A percentile compares a stretch with the other conserved stretches of the same genome.
These are phyloP conservation scores for Prunus padus DNA, from an alignment of 306 rosid species.

Conservation along the genomic window DNA sequence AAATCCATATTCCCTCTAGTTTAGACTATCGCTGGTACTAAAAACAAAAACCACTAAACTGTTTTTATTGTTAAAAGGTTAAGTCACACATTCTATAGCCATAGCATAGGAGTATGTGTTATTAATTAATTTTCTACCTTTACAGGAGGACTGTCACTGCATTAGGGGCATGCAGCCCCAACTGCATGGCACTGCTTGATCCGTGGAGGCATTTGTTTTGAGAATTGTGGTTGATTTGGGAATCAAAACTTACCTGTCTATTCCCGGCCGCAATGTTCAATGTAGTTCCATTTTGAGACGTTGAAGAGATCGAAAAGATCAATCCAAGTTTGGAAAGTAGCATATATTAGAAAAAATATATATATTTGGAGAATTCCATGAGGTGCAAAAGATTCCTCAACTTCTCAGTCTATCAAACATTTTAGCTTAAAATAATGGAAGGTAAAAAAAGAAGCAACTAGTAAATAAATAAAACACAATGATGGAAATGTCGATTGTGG, in stretches of 20 bases:
- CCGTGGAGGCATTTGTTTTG: background rate
- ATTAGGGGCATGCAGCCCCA: background rate
- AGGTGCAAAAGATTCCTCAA: background rate
- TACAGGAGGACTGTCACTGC: background rate
- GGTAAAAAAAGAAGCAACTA: background rate
- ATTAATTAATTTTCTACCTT: too few relatives aligned
- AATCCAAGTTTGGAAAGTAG: background rate
- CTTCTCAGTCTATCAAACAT: conserved; percentile 6
- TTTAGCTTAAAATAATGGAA: background rate
- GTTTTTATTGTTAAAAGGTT: too few relatives aligned
- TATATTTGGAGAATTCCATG: background rate
- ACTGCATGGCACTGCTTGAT: conserved; percentile 3
- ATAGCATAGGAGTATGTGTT: too few relatives aligned
- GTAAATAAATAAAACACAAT: background rate
- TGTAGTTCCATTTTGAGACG: background rate
- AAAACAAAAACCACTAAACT: too few relatives aligned
- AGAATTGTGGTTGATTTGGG: conserved; percentile 4
- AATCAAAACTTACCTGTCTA: conserved; percentile 2
- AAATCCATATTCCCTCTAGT: too few relatives aligned
- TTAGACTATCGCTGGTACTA: too few relatives aligned
- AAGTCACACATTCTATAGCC: too few relatives aligned
- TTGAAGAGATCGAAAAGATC: conserved; percentile 7
- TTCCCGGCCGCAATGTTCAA: background rate
- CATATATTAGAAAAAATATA: background rate
- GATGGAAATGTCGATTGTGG: background rate